A percentile compares a stretch with the other conserved stretches of the same genome.
Conservation (phyloP, 306 rosid species). For the Prunus salicina region DNA sequence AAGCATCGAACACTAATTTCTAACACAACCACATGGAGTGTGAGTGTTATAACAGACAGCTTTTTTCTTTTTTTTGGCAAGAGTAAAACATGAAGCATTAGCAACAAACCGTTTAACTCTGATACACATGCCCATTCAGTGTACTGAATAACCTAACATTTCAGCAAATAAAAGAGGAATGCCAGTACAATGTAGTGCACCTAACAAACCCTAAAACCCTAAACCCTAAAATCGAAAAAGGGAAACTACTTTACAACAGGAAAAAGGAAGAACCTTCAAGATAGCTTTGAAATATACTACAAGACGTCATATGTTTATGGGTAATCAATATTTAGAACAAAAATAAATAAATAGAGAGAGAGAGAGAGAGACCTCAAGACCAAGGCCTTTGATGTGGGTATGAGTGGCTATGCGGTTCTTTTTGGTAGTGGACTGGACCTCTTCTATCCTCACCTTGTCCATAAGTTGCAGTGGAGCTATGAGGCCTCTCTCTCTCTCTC, state of each 20-base stretch:
- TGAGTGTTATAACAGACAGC: background rate
- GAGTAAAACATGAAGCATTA: background rate
- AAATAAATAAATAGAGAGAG: background rate
- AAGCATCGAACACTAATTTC: background rate
- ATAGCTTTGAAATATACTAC: background rate
- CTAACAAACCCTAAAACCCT: background rate
- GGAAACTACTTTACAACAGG: background rate
- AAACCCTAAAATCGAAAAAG: slow-evolving; percentile 25
- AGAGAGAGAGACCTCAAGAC: slow-evolving; percentile 64
- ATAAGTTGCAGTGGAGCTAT: background rate
- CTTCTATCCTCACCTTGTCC: slow-evolving; percentile 77
- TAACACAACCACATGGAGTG: background rate
- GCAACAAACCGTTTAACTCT: background rate
- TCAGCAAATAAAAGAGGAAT: background rate
- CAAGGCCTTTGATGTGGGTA: slow-evolving; percentile 85
- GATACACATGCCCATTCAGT: background rate
- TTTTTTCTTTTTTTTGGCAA: background rate
- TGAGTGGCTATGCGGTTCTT: slow-evolving; percentile 67
- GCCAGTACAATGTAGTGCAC: background rate
- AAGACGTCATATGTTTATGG: background rate
- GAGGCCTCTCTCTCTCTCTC: too few species aligned
- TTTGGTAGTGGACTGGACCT: slow-evolving; percentile 85
- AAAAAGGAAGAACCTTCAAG: background rate
- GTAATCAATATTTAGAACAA: background rate
- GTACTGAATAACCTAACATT: background rate